Evolutionary conservation across 169 alveolate species (phyloP).

Genomic region (Eimeria acervulina): DNA sequence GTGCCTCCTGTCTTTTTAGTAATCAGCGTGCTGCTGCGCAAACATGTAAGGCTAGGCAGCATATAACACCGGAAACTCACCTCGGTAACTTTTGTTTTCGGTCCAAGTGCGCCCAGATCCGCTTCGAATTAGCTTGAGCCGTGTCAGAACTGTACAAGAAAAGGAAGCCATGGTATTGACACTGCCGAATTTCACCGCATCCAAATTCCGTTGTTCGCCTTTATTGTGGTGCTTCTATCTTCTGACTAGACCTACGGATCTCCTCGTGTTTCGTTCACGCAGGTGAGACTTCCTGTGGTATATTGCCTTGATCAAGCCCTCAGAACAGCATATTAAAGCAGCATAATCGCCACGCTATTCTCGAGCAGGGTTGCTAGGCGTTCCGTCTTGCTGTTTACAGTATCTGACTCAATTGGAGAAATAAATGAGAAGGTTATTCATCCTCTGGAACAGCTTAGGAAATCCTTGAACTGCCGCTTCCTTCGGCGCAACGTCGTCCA

Average conservation of each 20-base stretch:
- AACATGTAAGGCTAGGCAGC: conserved; percentile 22
- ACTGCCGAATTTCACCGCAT: neutral
- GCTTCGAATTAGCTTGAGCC: neutral
- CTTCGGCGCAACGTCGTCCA: conserved; percentile 67
- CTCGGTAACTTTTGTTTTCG: neutral
- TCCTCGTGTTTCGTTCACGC: conserved; percentile 66
- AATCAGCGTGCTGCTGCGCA: conserved; percentile 37
- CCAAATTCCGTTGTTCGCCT: neutral
- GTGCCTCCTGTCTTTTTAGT: conserved; percentile 4
- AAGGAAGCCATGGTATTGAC: neutral
- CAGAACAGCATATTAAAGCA: neutral
- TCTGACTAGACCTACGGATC: conserved; percentile 8
- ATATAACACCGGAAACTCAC: neutral
- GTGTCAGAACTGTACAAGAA: neutral
- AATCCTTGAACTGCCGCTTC: conserved; percentile 62
- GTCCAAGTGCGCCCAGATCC: neutral
- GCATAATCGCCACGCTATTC: neutral
- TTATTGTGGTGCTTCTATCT: conserved; percentile 1
- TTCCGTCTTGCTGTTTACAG: neutral
- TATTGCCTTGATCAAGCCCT: neutral
- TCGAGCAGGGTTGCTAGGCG: neutral
- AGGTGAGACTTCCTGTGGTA: conserved; percentile 5
- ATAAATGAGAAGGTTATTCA: neutral
- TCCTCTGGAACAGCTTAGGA: conserved; percentile 5
- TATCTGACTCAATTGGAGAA: conserved; percentile 2